A percentile compares a stretch with the other conserved stretches of the same genome.
Conservation (phyloP, 2,329 filamentous ascomycete genomes). For the Exserohilum turcica region DNA sequence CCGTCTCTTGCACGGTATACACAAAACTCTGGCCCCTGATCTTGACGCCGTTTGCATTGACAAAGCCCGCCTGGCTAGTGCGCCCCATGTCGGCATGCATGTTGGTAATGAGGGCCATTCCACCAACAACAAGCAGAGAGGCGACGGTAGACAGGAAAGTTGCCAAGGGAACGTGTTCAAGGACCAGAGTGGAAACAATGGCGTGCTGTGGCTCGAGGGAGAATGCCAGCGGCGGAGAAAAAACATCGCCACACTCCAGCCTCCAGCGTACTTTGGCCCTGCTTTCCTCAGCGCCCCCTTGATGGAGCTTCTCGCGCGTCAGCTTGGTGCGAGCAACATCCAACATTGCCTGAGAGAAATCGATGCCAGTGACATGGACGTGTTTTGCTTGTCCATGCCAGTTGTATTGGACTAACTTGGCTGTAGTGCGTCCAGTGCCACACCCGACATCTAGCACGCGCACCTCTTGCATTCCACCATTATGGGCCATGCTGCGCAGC, state of each 20-base stretch:
- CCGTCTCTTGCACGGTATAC: slow-evolving; percentile 59
- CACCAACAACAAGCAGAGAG: slow-evolving; percentile 52
- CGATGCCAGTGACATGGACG: slow-evolving; percentile 58
- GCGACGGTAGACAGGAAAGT: slow-evolving; percentile 57
- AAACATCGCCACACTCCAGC: slow-evolving; percentile 40
- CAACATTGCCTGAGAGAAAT: slow-evolving; percentile 64
- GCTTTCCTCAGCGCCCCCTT: neutral
- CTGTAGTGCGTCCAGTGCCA: slow-evolving; percentile 68
- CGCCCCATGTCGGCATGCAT: slow-evolving; percentile 70
- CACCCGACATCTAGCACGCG: slow-evolving; percentile 67
- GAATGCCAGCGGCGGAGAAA: slow-evolving; percentile 26
- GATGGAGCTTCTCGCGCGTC: neutral
- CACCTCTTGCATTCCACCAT: slow-evolving; percentile 16
- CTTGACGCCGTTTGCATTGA: slow-evolving; percentile 59
- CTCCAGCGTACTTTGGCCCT: slow-evolving; percentile 2
- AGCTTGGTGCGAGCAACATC: slow-evolving; percentile 55
- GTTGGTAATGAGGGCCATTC: slow-evolving; percentile 65
- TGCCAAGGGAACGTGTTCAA: slow-evolving; percentile 65
- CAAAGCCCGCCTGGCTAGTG: slow-evolving; percentile 64
- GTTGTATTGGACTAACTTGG: slow-evolving; percentile 53
- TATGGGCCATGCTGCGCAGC: neutral
- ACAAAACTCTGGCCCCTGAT: slow-evolving; percentile 64
- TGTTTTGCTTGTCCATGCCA: slow-evolving; percentile 5
- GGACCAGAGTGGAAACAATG: slow-evolving; percentile 65
- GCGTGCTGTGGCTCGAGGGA: slow-evolving; percentile 46